Percentiles rank a stretch among this genome's conserved stretches.
Evolutionary conservation across 1,139 yeast genomes (phyloP).

Genomic region (Debaryomycetaceae sp.): DNA sequence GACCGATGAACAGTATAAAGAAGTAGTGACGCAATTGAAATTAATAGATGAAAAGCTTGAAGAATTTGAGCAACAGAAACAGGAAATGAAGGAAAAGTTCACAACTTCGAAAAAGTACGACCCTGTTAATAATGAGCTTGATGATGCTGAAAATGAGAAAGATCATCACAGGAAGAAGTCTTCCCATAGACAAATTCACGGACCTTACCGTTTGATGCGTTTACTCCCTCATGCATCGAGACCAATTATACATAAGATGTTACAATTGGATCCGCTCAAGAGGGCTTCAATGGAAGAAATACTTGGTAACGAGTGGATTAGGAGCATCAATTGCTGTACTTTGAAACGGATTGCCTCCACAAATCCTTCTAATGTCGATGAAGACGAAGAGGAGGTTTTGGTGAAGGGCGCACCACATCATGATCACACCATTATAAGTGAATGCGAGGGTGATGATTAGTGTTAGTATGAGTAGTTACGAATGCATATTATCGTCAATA

Average conservation of each 20-base stretch:
- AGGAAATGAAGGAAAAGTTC: slow-evolving; percentile 33
- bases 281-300: slow-evolving; percentile 73
- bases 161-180: slow-evolving; percentile 22
- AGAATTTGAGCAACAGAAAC: slow-evolving; percentile 35
- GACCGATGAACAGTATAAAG: slow-evolving; percentile 32
- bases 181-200: slow-evolving; percentile 51
- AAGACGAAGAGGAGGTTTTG: slow-evolving; percentile 38
- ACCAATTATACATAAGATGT: slow-evolving; percentile 71
- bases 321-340: slow-evolving; percentile 51
- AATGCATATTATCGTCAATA: slow-evolving; percentile 3
- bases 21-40: slow-evolving; percentile 30
- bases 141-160: slow-evolving; percentile 4
- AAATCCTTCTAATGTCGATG: slow-evolving; percentile 28
- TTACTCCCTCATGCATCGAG: slow-evolving; percentile 84
- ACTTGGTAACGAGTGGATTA: slow-evolving; percentile 68
- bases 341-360: slow-evolving; percentile 24
- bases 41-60: slow-evolving; percentile 39
- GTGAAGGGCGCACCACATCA: slow-evolving; percentile 41
- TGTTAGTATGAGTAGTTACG: slow-evolving; percentile 1
- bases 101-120: slow-evolving; percentile 15
- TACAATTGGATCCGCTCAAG: slow-evolving; percentile 61
- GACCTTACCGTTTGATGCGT: slow-evolving; percentile 87
- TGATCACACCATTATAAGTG: slow-evolving; percentile 39
- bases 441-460: slow-evolving; percentile 11
- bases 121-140: slow-evolving; percentile 1